Evolutionary conservation across 2,329 filamentous ascomycete genomes (phyloP).

Genomic region (Orbilia javanica): DNA sequence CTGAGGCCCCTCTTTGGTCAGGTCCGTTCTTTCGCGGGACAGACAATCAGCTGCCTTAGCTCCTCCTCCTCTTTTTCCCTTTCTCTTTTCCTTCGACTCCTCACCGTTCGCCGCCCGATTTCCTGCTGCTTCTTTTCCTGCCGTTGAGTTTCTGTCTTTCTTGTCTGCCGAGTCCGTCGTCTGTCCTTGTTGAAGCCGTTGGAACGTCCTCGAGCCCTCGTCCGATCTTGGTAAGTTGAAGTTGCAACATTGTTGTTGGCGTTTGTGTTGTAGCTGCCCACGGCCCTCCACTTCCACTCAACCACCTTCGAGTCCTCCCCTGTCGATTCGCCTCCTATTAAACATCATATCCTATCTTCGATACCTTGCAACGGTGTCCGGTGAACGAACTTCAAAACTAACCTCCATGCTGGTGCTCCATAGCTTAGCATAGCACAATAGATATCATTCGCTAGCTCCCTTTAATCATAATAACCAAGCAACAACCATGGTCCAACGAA

Average conservation of each 20-base stretch:
- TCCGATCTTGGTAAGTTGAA: constrained; percentile 8
- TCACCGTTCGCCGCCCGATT: not conserved
- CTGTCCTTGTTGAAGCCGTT: not conserved
- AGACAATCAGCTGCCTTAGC: constrained; percentile 1
- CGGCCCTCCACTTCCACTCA: not conserved
- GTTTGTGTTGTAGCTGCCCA: not conserved
- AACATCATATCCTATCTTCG: not conserved
- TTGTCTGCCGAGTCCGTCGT: no score
- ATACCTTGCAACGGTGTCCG: not conserved
- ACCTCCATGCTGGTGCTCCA: not conserved
- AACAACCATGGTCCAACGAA: constrained; percentile 51
- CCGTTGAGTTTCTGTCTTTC: not conserved
- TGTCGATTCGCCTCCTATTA: not conserved
- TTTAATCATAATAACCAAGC: constrained; percentile 1
- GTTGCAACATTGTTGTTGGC: not conserved
- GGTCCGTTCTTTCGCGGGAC: constrained; percentile 26
- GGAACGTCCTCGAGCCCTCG: not conserved
- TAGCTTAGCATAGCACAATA: not conserved
- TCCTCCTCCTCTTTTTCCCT: not conserved
- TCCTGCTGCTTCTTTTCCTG: not conserved
- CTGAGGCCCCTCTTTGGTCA: constrained; percentile 14
- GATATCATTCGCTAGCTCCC: not conserved
- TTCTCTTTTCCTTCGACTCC: not conserved
- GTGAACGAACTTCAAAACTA: not conserved
- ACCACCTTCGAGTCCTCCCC: not conserved